Evolutionary conservation across 305 asterid genomes (phyloP).

Genomic region (Fraxinus paxiana): DNA sequence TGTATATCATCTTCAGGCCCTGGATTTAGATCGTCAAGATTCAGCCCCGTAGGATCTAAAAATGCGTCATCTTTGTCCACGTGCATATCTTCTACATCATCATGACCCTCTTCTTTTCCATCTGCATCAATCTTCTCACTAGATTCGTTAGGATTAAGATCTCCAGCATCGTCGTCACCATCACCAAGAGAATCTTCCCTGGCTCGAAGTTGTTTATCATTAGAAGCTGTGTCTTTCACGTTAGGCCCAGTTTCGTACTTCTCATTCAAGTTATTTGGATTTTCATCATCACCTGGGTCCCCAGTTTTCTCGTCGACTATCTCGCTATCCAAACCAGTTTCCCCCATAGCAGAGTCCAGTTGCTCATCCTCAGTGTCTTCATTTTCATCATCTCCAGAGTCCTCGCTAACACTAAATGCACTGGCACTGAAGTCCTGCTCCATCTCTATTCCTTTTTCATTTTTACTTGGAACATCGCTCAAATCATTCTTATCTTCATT

Average conservation of each 20-base stretch:
- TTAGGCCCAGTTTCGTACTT: conserved; percentile 78
- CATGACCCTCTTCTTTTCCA: conserved; percentile 42
- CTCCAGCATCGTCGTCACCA: conserved; percentile 42
- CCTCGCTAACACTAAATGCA: conserved; percentile 73
- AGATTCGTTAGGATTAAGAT: conserved; percentile 42
- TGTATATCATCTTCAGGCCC: conserved; percentile 40
- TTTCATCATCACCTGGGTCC: conserved; percentile 47
- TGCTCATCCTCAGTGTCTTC: conserved; percentile 55
- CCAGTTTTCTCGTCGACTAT: conserved; percentile 75
- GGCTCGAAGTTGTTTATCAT: conserved; percentile 73
- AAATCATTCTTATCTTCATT: conserved; percentile 50
- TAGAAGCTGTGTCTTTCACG: conserved; percentile 42
- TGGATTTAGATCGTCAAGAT: conserved; percentile 50
- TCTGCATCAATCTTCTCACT: conserved; percentile 39
- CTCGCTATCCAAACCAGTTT: conserved; percentile 62
- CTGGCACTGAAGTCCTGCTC: conserved; percentile 77
- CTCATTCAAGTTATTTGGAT: conserved; percentile 50
- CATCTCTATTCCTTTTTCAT: conserved; percentile 91
- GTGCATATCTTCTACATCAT: conserved; percentile 54
- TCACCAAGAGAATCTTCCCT: conserved; percentile 51
- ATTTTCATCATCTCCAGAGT: conserved; percentile 50
- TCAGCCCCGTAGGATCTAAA: conserved; percentile 62
- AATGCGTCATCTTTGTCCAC: conserved; percentile 60
- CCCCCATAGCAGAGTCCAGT: conserved; percentile 76
- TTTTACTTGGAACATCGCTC: conserved; percentile 55